phyloP scores from a whole-genome alignment of 305 asterid genomes.

The Solanum hybrid region DNA sequence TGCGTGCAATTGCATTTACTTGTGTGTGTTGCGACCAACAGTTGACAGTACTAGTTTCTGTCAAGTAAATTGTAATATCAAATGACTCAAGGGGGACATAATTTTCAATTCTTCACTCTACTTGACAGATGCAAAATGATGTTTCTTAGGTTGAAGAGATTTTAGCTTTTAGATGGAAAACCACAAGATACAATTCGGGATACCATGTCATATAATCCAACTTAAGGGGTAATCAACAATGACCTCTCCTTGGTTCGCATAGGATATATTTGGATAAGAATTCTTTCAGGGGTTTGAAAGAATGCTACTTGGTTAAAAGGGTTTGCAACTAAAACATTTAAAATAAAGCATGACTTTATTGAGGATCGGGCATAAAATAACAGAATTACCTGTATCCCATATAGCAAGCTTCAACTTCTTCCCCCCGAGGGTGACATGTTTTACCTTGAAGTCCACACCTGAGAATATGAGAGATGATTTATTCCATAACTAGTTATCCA shows the following conservation, averaged over 20 bases:
- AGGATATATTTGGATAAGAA: neutral
- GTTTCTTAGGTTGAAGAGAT: neutral
- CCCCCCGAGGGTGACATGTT: slow-evolving; percentile 74
- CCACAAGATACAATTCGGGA: neutral
- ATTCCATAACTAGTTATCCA: neutral
- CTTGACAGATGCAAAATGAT: neutral
- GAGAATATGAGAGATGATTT: neutral
- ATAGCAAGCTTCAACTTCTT: slow-evolving; percentile 93
- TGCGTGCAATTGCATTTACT: neutral
- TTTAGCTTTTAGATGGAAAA: neutral
- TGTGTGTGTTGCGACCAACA: neutral
- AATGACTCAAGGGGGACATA: neutral
- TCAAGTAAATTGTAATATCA: neutral
- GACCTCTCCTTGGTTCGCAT: neutral
- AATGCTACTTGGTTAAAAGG: neutral
- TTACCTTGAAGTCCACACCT: slow-evolving; percentile 85
- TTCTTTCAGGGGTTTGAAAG: neutral
- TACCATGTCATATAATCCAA: too few species aligned
- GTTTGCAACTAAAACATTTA: neutral
- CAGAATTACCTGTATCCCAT: slow-evolving; percentile 82
- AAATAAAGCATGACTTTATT: neutral
- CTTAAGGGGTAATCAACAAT: too few species aligned
- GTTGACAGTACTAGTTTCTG: neutral
- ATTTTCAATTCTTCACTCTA: neutral
- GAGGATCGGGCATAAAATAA: neutral